Evolutionary conservation across 1,284 basidiomycete genomes (phyloP).

Genomic region (Vanrija pseudolonga): DNA sequence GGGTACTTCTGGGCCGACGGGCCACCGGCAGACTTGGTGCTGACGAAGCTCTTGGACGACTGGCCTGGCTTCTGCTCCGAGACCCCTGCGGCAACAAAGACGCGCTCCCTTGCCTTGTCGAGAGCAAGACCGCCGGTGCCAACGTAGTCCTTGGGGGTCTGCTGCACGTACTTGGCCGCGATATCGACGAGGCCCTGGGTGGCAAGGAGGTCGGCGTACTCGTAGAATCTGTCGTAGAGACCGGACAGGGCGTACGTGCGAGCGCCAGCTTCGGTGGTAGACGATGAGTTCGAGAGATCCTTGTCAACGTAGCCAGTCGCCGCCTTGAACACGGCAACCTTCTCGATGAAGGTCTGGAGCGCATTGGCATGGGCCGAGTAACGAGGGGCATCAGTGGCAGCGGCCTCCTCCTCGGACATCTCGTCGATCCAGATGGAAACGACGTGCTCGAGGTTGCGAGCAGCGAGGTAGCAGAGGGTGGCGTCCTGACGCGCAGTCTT

Average conservation of each 20-base stretch:
- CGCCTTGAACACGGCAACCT: conserved; percentile 88
- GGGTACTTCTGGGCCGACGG: not conserved
- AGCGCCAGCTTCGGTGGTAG: conserved; percentile 54
- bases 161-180: conserved; percentile 73
- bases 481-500: conserved; percentile 78
- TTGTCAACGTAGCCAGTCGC: conserved; percentile 83
- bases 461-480: conserved; percentile 86
- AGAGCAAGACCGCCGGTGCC: conserved; percentile 59
- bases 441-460: conserved; percentile 81
- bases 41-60: conserved; percentile 15
- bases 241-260: conserved; percentile 77
- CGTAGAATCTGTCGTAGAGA: conserved; percentile 89
- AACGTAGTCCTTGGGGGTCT: conserved; percentile 76
- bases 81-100: conserved; percentile 34
- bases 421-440: conserved; percentile 92
- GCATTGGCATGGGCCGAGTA: conserved; percentile 87
- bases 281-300: conserved; percentile 57
- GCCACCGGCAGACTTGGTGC: conserved; percentile 13
- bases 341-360: conserved; percentile 92
- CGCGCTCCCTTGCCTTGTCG: conserved; percentile 58
- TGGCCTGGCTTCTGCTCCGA: conserved; percentile 8
- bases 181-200: conserved; percentile 83
- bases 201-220: conserved; percentile 90
- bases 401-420: conserved; percentile 76
- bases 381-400: conserved; percentile 51